Conservation (phyloP, 805 yeast genomes). For the Kodamaea hsintzibuensis region DNA sequence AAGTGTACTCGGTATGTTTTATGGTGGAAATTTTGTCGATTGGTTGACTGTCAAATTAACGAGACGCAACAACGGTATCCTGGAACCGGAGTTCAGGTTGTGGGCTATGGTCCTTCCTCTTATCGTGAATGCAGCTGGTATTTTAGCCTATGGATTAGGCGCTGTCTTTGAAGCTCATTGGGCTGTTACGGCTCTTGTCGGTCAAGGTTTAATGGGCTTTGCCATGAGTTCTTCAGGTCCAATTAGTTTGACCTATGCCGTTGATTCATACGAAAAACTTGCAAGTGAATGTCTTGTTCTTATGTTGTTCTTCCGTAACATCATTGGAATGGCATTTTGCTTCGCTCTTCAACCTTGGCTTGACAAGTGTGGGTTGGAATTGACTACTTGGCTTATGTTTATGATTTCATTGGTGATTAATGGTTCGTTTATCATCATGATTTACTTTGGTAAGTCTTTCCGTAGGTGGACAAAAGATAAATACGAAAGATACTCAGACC, state of each 20-base stretch:
- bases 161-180: conserved; percentile 37
- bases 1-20: conserved; percentile 43
- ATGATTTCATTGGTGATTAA: conserved; percentile 43
- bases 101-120: conserved; percentile 44
- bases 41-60: conserved; percentile 34
- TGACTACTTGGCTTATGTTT: conserved; percentile 49
- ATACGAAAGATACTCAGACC: conserved; percentile 11
- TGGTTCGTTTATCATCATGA: conserved; percentile 39
- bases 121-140: conserved; percentile 42
- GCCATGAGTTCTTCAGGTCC: conserved; percentile 48
- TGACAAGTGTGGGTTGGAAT: conserved; percentile 35
- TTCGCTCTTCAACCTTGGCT: conserved; percentile 51
- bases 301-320: conserved; percentile 44
- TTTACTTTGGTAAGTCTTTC: conserved; percentile 42
- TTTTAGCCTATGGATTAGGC: conserved; percentile 48
- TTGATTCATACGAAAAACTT: conserved; percentile 45
- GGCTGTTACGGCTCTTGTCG: conserved; percentile 45
- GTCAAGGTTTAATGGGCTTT: conserved; percentile 46
- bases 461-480: conserved; percentile 33
- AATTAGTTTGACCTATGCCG: conserved; percentile 44
- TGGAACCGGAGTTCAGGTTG: conserved; percentile 49
- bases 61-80: conserved; percentile 43
- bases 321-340: conserved; percentile 47
- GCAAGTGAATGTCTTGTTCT: conserved; percentile 46
- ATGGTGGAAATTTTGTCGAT: conserved; percentile 48